phyloP scores from a whole-genome alignment of 495 filamentous ascomycete species.

The Venustampulla echinocandica region DNA sequence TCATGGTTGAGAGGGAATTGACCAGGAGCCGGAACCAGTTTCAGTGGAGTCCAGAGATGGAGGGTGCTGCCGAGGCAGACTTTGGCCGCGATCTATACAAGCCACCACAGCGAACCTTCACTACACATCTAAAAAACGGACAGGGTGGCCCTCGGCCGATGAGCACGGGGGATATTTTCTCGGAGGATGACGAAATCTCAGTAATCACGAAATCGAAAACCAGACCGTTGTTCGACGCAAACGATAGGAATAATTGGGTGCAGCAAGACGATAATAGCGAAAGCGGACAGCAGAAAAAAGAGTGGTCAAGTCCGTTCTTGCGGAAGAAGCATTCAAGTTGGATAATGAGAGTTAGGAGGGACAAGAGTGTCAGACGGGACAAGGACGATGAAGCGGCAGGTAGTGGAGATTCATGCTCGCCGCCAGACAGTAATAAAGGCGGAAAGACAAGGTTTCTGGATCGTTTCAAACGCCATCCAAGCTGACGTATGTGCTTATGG shows the following conservation, averaged over 20 bases:
- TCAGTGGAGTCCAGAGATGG: slow-evolving; percentile 24
- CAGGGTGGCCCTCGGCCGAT: slow-evolving; percentile 9
- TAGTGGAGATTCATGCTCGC: slow-evolving; percentile 5
- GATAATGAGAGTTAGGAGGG: slow-evolving; percentile 11
- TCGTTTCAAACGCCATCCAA: slow-evolving; percentile 17
- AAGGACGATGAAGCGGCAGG: slow-evolving; percentile 6
- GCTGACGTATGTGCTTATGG: neutral
- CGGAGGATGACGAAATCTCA: slow-evolving; percentile 10
- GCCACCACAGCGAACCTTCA: slow-evolving; percentile 14
- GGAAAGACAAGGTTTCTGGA: slow-evolving; percentile 13
- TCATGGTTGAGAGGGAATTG: slow-evolving; percentile 19
- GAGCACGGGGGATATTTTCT: slow-evolving; percentile 18
- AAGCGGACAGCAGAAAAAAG: slow-evolving; percentile 2
- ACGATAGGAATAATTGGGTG: slow-evolving; percentile 21
- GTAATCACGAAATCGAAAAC: neutral
- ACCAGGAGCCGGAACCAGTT: slow-evolving; percentile 28
- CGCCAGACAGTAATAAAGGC: slow-evolving; percentile 9
- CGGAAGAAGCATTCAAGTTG: slow-evolving; percentile 15
- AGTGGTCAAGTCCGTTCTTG: slow-evolving; percentile 10
- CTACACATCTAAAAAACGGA: neutral
- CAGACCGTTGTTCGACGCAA: slow-evolving; percentile 2
- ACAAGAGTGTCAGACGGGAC: slow-evolving; percentile 3
- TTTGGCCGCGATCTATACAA: slow-evolving; percentile 18
- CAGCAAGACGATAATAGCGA: slow-evolving; percentile 15
- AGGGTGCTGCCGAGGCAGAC: slow-evolving; percentile 24